Evolutionary conservation across 2,329 filamentous ascomycete species (phyloP).

Genomic region (Pseudogymnoascus sp.): DNA sequence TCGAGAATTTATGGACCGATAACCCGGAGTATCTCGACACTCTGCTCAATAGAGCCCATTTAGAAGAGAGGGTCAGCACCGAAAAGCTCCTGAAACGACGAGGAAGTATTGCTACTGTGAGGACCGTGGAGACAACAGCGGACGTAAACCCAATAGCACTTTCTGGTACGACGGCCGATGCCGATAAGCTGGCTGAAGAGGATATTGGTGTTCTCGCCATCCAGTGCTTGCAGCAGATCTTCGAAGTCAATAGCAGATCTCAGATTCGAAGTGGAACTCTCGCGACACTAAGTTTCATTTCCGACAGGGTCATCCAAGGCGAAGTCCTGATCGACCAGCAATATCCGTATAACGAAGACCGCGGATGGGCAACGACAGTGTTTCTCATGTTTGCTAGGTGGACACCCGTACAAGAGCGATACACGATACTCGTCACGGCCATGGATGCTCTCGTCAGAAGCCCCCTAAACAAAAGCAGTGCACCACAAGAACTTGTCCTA

Average conservation of each 20-base stretch:
- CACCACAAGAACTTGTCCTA: slow-evolving; percentile 68
- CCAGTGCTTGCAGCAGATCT: slow-evolving; percentile 79
- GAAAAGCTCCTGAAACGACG: slow-evolving; percentile 59
- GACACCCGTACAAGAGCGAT: slow-evolving; percentile 91
- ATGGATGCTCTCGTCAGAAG: slow-evolving; percentile 68
- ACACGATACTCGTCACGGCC: slow-evolving; percentile 75
- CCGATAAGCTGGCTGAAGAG: slow-evolving; percentile 83
- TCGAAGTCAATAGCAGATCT: slow-evolving; percentile 69
- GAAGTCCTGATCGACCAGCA: slow-evolving; percentile 43
- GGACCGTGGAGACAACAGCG: slow-evolving; percentile 55
- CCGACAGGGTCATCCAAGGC: slow-evolving; percentile 46
- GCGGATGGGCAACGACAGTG: slow-evolving; percentile 74
- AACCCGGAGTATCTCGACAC: slow-evolving; percentile 61
- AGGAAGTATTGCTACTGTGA: slow-evolving; percentile 71
- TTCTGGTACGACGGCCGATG: slow-evolving; percentile 75
- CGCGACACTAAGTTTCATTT: slow-evolving; percentile 68
- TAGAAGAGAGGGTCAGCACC: slow-evolving; percentile 60
- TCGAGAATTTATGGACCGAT: slow-evolving; percentile 78
- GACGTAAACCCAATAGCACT: slow-evolving; percentile 64
- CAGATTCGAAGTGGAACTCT: slow-evolving; percentile 73
- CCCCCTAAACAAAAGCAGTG: slow-evolving; percentile 59
- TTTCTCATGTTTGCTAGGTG: slow-evolving; percentile 75
- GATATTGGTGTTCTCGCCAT: slow-evolving; percentile 78
- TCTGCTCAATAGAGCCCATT: slow-evolving; percentile 58
- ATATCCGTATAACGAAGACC: slow-evolving; percentile 35